Evolutionary conservation across 805 yeast genomes (phyloP).

Genomic region (Barnettozyma sucrosica): DNA sequence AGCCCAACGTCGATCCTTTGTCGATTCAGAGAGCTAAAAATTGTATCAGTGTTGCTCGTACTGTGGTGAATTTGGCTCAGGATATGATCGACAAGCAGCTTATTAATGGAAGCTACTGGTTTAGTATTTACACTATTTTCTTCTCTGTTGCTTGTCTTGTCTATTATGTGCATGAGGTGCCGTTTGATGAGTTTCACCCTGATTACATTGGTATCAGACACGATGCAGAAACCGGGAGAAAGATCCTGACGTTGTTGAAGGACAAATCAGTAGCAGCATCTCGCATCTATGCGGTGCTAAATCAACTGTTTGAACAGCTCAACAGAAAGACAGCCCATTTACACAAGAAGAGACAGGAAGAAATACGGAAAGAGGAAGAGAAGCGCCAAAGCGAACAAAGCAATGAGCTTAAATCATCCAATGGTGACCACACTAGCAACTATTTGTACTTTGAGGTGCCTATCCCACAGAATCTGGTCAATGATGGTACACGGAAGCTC

Average conservation of each 20-base stretch:
- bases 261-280: slow-evolving; percentile 73
- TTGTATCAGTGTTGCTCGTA: slow-evolving; percentile 78
- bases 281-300: slow-evolving; percentile 73
- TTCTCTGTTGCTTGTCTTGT: slow-evolving; percentile 84
- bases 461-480: slow-evolving; percentile 23
- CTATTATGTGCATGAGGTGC: slow-evolving; percentile 62
- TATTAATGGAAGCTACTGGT: slow-evolving; percentile 86
- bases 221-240: slow-evolving; percentile 80
- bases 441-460: slow-evolving; percentile 16
- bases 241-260: slow-evolving; percentile 63
- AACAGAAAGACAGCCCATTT: slow-evolving; percentile 62
- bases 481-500: slow-evolving; percentile 2
- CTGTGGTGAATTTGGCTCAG: slow-evolving; percentile 74
- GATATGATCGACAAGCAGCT: slow-evolving; percentile 70
- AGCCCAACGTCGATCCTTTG: slow-evolving; percentile 42
- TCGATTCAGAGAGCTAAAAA: slow-evolving; percentile 72
- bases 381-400: slow-evolving; percentile 8
- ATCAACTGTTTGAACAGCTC: slow-evolving; percentile 72
- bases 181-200: slow-evolving; percentile 38
- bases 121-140: slow-evolving; percentile 81
- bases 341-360: slow-evolving; percentile 25
- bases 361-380: slow-evolving; percentile 3
- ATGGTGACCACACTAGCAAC: slow-evolving; percentile 6
- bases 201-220: slow-evolving; percentile 55
- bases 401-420: not conserved